A percentile compares a stretch with the other conserved stretches of the same genome.
phyloP scores from a whole-genome alignment of 1,139 yeast species.

The Geotrichum histeridarum region DNA sequence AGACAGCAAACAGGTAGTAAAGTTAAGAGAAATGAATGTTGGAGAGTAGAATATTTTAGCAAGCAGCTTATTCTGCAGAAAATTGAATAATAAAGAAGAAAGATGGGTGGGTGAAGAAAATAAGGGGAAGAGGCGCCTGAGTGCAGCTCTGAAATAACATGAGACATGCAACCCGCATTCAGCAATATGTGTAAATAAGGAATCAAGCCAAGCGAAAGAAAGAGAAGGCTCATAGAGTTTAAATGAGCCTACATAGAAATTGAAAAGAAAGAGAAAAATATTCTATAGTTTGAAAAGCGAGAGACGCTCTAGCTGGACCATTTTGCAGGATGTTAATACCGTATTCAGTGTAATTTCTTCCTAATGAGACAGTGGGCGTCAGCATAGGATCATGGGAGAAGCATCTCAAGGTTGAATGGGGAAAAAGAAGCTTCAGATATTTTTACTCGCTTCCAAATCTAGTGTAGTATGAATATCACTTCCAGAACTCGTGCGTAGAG shows the following conservation, averaged over 20 bases:
- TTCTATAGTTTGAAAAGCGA: no score
- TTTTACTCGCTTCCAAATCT: no score
- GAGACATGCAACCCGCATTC: slow-evolving; percentile 1
- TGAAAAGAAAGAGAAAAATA: no score
- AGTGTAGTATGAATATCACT: no score
- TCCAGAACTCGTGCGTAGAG: no score
- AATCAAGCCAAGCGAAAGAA: not conserved
- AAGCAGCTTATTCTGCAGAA: not conserved
- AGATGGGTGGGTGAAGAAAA: not conserved
- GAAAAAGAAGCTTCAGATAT: no score
- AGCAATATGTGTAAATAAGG: not conserved
- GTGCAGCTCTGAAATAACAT: not conserved
- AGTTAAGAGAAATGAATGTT: not conserved
- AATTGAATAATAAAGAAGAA: not conserved
- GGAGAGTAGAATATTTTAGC: not conserved
- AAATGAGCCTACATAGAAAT: no score
- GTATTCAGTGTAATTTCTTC: not conserved
- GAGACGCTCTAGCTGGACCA: no score
- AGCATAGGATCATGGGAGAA: no score
- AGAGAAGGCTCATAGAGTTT: not conserved
- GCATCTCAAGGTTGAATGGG: no score
- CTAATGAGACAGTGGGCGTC: no score
- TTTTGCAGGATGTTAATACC: not conserved
- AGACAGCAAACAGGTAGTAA: not conserved
- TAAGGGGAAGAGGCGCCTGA: slow-evolving; percentile 3